These are phyloP conservation scores for Penicillium crystallinum DNA, from an alignment of 495 filamentous ascomycete genomes.

Conservation along the genomic window DNA sequence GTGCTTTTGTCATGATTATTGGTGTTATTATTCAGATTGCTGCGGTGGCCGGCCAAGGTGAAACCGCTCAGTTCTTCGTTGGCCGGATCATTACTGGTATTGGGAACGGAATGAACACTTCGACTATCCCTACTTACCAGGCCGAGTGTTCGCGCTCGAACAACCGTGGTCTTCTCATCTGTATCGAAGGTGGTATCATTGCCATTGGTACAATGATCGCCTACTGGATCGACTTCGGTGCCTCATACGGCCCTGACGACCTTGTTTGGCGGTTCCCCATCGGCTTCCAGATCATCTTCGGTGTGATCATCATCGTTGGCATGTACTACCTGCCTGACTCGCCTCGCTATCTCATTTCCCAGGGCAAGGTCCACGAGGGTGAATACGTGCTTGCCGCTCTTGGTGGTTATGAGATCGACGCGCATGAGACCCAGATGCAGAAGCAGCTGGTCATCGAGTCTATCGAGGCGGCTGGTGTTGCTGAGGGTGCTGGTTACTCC, in stretches of 20 bases:
- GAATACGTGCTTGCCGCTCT: constrained; percentile 67
- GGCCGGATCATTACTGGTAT: constrained; percentile 70
- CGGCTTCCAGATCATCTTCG: constrained; percentile 75
- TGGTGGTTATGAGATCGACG: constrained; percentile 52
- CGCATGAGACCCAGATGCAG: constrained; percentile 53
- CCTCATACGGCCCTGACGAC: constrained; percentile 59
- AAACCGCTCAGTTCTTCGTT: constrained; percentile 65
- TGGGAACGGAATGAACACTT: constrained; percentile 75
- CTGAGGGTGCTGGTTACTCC: constrained; percentile 29
- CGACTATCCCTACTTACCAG: constrained; percentile 76
- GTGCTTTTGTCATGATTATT: constrained; percentile 73
- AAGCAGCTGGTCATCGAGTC: constrained; percentile 69
- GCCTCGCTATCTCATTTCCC: constrained; percentile 67
- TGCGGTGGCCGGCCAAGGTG: constrained; percentile 39
- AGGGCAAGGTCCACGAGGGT: constrained; percentile 63
- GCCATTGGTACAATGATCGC: constrained; percentile 72
- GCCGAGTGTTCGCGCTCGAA: constrained; percentile 69
- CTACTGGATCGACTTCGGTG: constrained; percentile 83
- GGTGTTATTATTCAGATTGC: constrained; percentile 74
- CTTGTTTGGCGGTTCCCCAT: constrained; percentile 78
- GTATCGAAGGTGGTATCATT: constrained; percentile 76
- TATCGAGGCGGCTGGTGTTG: constrained; percentile 53
- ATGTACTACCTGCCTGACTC: constrained; percentile 71
- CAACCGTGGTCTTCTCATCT: constrained; percentile 78
- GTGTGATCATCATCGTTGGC: constrained; percentile 55